Percentiles rank a stretch among this genome's conserved stretches.
Evolutionary conservation across 2,329 filamentous ascomycete species (phyloP).

Genomic region (Claviceps sorghi): DNA sequence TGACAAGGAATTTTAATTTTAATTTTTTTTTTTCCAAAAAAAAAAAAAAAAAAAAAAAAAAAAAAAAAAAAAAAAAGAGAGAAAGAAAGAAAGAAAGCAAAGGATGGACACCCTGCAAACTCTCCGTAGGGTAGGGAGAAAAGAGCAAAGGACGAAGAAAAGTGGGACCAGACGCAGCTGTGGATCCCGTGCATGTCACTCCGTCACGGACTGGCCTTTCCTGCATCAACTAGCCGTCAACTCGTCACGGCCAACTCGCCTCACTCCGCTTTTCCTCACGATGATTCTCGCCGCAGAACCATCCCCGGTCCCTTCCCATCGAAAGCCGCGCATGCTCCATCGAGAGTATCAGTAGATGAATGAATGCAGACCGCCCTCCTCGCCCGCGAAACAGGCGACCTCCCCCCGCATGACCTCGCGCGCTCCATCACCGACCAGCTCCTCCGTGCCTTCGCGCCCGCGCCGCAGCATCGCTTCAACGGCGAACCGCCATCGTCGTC

Average conservation of each 20-base stretch:
- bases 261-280: not conserved
- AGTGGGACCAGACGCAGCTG: not conserved
- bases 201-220: not conserved
- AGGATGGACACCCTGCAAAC: no score
- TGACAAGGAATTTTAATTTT: not conserved
- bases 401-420: constrained; percentile 49
- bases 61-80: no score
- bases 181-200: constrained; percentile 1
- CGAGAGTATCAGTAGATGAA: constrained; percentile 10
- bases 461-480: constrained; percentile 55
- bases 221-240: not conserved
- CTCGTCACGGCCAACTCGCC: not conserved
- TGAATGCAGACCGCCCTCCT: constrained; percentile 63
- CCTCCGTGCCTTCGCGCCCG: constrained; percentile 53
- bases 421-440: constrained; percentile 50
- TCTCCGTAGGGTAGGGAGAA: not conserved
- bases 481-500: constrained; percentile 23
- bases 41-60: no score
- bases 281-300: not conserved
- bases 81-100: no score
- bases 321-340: not conserved
- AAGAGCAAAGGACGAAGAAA: not conserved
- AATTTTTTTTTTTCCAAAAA: not conserved
- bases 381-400: constrained; percentile 57
- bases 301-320: not conserved